Base-by-base conservation (phyloP, 2,329 filamentous ascomycete genomes). In the Penicillium olsonii region DNA sequence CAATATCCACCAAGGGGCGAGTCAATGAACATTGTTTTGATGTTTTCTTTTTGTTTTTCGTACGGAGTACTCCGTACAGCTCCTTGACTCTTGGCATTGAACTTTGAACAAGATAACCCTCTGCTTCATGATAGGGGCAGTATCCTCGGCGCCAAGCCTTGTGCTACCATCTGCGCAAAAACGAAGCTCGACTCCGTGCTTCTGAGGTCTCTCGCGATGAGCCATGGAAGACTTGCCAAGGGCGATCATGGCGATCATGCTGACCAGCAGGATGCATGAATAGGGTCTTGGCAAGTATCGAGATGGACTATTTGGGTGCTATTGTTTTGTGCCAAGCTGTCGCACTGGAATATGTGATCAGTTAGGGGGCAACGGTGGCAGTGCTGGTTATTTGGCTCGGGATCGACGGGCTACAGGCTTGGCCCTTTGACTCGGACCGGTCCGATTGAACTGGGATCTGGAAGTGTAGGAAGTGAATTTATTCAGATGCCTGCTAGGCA, bases 181-280 rank as follows among this genome's bases (percentile, higher is more conserved):
- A 41, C 2, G 35, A 37, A 26, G 26, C 29, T 15, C 12, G 11
- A 31, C 29, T 12, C 26, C 26, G 26, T 29, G 14, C 26, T 29
- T 29, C 15, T 29, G 27, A 31, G 15, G 31, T 14, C 18, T 27
- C 17, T 11, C 26, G 34, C 26, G 42, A 17, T 40, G 35, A 46
- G 38, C 31, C 37, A 50, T 29, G 35, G 38, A 26, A 27, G 38
- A 4, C 14, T 33, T 33, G 49, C 49, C 49, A 52, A 52, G 49
- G 49, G 45, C 49, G 49, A 52, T 52, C 49, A 48, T 42, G 39
- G 38, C 40, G 49, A 48, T 43, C 49, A 52, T 47, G 20, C 38
- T 40, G 10, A 37, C 29, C 22, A 42, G 8, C 12, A 37, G 33
- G 11, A 10, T 38, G 27, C 46, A 29, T 35, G 15, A 27, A 37